phyloP scores from a whole-genome alignment of 345 rosid genomes.

The Luvunga scandens region DNA sequence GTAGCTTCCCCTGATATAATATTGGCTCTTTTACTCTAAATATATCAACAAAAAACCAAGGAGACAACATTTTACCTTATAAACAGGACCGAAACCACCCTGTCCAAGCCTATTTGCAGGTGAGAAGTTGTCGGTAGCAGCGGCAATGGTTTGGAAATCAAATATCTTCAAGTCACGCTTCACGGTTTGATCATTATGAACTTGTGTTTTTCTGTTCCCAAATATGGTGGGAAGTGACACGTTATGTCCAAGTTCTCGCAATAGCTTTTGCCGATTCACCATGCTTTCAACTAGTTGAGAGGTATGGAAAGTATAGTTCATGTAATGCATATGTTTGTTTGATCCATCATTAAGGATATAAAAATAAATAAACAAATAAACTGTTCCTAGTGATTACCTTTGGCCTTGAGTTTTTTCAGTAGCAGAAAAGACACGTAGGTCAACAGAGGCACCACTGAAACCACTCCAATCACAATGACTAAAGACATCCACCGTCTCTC shows the following conservation, averaged over 20 bases:
- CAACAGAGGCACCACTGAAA: neutral
- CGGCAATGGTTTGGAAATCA: neutral
- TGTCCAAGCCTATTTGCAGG: neutral
- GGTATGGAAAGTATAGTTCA: neutral
- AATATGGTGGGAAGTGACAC: neutral
- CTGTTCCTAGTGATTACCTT: neutral
- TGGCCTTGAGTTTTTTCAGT: neutral
- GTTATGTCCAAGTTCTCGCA: neutral
- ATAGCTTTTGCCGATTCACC: neutral
- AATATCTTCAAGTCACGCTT: neutral
- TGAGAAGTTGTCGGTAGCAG: slow-evolving; percentile 4
- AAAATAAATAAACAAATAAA: no score
- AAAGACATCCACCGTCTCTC: neutral
- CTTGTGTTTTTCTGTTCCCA: neutral
- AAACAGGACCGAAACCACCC: slow-evolving; percentile 11
- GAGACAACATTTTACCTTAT: neutral
- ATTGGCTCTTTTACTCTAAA: no score
- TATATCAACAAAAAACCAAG: no score
- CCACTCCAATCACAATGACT: neutral
- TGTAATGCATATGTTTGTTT: neutral
- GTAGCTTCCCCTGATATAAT: neutral
- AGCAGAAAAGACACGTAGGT: neutral
- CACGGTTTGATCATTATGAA: neutral
- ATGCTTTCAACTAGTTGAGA: neutral
- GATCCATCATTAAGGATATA: no score